Percentiles rank a stretch among this genome's conserved stretches.
phyloP scores from a whole-genome alignment of 306 rosid species.

The Elaeagnus macrophylla region DNA sequence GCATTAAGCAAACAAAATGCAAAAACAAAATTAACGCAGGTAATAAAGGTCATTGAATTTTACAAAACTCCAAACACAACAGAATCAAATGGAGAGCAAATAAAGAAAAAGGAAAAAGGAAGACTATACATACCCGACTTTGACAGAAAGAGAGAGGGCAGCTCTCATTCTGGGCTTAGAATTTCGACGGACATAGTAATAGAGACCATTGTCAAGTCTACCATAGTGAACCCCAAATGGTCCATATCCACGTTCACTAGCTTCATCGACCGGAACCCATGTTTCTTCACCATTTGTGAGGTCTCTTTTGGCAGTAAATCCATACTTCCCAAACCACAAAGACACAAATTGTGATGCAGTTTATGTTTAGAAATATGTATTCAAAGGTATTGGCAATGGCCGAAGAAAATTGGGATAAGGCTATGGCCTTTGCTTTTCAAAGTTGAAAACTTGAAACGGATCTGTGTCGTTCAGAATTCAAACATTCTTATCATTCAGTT shows the following conservation, averaged over 20 bases:
- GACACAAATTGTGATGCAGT: background rate
- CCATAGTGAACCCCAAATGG: conserved; percentile 70
- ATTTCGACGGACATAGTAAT: conserved; percentile 81
- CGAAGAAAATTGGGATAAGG: no score
- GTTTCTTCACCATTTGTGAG: conserved; percentile 58
- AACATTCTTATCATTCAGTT: background rate
- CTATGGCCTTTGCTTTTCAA: no score
- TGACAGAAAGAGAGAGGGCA: conserved; percentile 88
- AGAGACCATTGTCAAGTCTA: conserved; percentile 71
- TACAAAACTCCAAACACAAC: background rate
- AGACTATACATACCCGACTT: conserved; percentile 47
- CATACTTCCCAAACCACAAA: conserved; percentile 20
- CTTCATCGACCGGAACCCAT: conserved; percentile 81
- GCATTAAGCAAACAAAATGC: background rate
- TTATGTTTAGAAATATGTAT: background rate
- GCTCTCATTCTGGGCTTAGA: conserved; percentile 92
- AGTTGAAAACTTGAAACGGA: no score
- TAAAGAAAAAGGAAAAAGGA: background rate
- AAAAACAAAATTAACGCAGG: background rate
- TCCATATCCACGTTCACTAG: conserved; percentile 57
- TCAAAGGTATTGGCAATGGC: no score
- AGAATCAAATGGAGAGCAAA: background rate
- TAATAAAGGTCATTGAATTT: no score
- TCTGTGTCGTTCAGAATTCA: background rate
- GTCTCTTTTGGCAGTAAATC: conserved; percentile 64